A percentile compares a stretch with the other conserved stretches of the same genome.
Conservation (phyloP, 2,329 filamentous ascomycete genomes). For the Neonectria magnoliae region DNA sequence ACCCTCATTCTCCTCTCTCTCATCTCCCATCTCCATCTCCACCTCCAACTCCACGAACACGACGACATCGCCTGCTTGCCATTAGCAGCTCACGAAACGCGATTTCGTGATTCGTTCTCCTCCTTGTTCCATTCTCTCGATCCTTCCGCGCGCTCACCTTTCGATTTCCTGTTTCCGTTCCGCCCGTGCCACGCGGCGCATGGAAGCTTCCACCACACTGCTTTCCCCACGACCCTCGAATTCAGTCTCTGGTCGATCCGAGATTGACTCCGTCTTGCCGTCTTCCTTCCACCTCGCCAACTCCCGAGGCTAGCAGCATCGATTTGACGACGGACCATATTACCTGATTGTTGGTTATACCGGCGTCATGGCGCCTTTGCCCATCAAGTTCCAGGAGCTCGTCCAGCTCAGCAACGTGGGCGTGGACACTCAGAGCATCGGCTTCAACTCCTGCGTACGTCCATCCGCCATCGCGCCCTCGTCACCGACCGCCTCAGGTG, state of each 20-base stretch:
- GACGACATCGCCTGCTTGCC: slow-evolving; percentile 39
- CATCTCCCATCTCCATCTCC: slow-evolving; percentile 21
- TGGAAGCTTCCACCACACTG: slow-evolving; percentile 49
- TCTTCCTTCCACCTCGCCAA: slow-evolving; percentile 25
- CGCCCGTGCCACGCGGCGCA: slow-evolving; percentile 48
- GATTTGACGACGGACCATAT: slow-evolving; percentile 37
- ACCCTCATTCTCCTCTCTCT: slow-evolving; percentile 27
- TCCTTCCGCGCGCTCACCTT: slow-evolving; percentile 31
- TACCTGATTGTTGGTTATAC: slow-evolving; percentile 43
- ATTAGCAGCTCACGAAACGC: slow-evolving; percentile 41
- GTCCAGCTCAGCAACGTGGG: slow-evolving; percentile 70
- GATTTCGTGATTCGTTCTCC: slow-evolving; percentile 34
- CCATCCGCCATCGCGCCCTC: slow-evolving; percentile 25
- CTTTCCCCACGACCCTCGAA: slow-evolving; percentile 37
- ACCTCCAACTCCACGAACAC: slow-evolving; percentile 33
- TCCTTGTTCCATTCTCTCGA: slow-evolving; percentile 27
- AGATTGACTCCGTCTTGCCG: slow-evolving; percentile 36
- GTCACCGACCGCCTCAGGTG: slow-evolving; percentile 6
- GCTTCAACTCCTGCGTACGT: slow-evolving; percentile 83
- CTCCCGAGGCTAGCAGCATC: slow-evolving; percentile 38
- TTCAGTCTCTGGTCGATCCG: slow-evolving; percentile 40
- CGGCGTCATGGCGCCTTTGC: slow-evolving; percentile 73
- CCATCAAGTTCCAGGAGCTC: slow-evolving; percentile 94
- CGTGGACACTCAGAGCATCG: slow-evolving; percentile 66
- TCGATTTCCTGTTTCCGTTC: slow-evolving; percentile 22